Percentiles rank a stretch among this genome's conserved stretches.
Conservation (phyloP, 352 stramenopile species). For the Phytophthora europaea region DNA sequence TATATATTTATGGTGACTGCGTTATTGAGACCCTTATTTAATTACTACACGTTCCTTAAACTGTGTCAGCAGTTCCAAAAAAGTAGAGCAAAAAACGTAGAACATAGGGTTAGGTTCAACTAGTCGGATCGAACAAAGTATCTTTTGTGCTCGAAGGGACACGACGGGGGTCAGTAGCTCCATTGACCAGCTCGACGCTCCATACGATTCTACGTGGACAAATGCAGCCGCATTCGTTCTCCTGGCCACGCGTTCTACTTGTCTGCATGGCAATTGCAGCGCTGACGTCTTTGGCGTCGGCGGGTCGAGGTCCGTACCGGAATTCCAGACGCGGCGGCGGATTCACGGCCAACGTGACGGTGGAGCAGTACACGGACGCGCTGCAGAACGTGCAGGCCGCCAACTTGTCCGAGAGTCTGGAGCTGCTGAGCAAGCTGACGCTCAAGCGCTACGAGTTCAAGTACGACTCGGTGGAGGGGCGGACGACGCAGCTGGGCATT, state of each 20-base stretch:
- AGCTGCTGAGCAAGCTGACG: slow-evolving; percentile 57
- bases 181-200: too few relatives aligned
- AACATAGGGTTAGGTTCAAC: too few relatives aligned
- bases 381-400: slow-evolving; percentile 53
- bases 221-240: not conserved
- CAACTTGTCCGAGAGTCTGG: slow-evolving; percentile 58
- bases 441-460: slow-evolving; percentile 67
- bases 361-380: slow-evolving; percentile 61
- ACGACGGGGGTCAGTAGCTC: too few relatives aligned
- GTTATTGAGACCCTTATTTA: not conserved
- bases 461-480: slow-evolving; percentile 61
- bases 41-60: not conserved
- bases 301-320: slow-evolving; percentile 35
- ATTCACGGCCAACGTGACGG: slow-evolving; percentile 47
- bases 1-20: not conserved
- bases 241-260: not conserved
- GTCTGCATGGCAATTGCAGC: not conserved
- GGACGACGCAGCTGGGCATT: slow-evolving; percentile 72
- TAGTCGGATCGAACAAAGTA: too few relatives aligned
- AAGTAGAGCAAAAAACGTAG: too few relatives aligned
- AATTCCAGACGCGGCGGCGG: slow-evolving; percentile 31
- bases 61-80: not conserved
- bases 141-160: too few relatives aligned
- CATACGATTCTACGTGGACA: not conserved
- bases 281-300: not conserved